Base-by-base conservation (phyloP, 208 protist genomes). In the Entamoeba nuttalli region DNA sequence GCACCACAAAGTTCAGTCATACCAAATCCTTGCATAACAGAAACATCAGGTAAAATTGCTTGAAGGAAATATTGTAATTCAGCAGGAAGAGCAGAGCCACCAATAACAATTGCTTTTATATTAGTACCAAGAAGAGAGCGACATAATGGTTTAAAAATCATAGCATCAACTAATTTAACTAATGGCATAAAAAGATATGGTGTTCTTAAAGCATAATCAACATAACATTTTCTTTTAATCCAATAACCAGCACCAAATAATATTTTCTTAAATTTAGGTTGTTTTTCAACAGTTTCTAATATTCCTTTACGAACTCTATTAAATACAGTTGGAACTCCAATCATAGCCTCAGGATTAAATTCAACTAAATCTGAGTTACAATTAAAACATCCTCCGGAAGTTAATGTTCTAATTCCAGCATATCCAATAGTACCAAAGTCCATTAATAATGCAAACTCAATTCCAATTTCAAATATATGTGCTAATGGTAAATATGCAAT, bases 11-110 rank as follows among this genome's bases (percentile, higher is more conserved):
- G 84, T 93, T 96, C 96, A 14, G 94, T 95, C 51, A 95, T 95
- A 1, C 96, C 96, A 51, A 52, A 96, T 4, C 94, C 94, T 93
- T 96, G 94, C 21, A 95, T 51, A 17, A 96, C 4, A 62, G 3
- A 1, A 25, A n/a, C 19, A 7, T 4, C 7, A 5, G 52, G 50
- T 3, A 95, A 94, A 41, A 71, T 2, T 30, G 9, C 11, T 14
- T 51, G 4, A 17, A 96, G 14, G 51, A 96, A 95, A 17, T 95
- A 11, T 21, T 44, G 30, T 50, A 51, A 25, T 30, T 50, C 19
- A 48, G 0, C 2, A 0, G 55, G 52, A 19, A 96, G 52, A 30
- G 96, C 94, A 50, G 96, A 95, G 51, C 94, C 95, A 9, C 96
- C 96, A 57, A 95, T 94, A 25, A 96, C n/a, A 25, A 95, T 57